A percentile compares a stretch with the other conserved stretches of the same genome.
Conservation (phyloP, 768 basidiomycete species). For the Gautieria morchelliformis region DNA sequence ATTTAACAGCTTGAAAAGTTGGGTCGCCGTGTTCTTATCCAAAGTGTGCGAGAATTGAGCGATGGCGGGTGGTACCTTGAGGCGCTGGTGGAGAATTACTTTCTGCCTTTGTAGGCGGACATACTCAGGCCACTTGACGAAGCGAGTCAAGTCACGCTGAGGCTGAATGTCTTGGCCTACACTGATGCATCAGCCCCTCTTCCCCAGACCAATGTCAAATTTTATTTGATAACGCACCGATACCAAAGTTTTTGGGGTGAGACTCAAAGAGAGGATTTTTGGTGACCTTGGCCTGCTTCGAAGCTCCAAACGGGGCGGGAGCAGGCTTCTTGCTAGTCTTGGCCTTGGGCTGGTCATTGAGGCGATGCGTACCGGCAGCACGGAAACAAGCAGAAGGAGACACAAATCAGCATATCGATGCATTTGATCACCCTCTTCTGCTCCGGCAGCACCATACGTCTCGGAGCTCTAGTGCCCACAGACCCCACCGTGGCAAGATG, state of each 20-base stretch:
- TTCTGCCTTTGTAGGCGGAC: slow-evolving; percentile 97
- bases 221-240: slow-evolving; percentile 49
- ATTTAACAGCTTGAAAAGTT: slow-evolving; percentile 96
- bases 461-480: slow-evolving; percentile 46
- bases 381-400: slow-evolving; percentile 16
- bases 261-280: slow-evolving; percentile 98
- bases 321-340: slow-evolving; percentile 81
- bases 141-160: slow-evolving; percentile 84
- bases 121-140: slow-evolving; percentile 99
- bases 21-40: slow-evolving; percentile 99
- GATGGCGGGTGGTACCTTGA: slow-evolving; percentile 97
- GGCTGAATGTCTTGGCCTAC: slow-evolving; percentile 91
- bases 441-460: slow-evolving; percentile 26
- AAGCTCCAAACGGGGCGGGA: slow-evolving; percentile 71
- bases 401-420: slow-evolving; percentile 10
- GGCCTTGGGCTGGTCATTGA: slow-evolving; percentile 85
- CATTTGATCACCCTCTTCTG: neutral
- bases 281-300: slow-evolving; percentile 62
- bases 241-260: slow-evolving; percentile 86
- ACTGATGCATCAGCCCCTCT: neutral
- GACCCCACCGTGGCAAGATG: slow-evolving; percentile 10
- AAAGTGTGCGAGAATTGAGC: slow-evolving; percentile 96
- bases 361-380: slow-evolving; percentile 42
- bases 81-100: slow-evolving; percentile 93
- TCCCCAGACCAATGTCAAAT: neutral